Base-by-base conservation (phyloP, 495 filamentous ascomycete species). In the Aspergillus cavernicola region DNA sequence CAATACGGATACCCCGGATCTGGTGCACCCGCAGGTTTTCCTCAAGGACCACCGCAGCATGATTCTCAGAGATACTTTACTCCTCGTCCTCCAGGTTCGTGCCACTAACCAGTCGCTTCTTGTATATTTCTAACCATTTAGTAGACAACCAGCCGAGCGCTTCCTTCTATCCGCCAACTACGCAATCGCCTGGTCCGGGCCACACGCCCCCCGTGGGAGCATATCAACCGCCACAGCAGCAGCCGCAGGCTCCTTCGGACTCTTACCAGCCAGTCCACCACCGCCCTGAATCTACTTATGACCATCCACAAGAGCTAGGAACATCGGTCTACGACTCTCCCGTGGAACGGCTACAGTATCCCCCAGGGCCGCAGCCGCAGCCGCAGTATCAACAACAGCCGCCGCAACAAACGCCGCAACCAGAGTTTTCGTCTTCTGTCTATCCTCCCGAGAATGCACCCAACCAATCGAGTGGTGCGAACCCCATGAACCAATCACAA, bases 241-340 rank as follows among this genome's bases (percentile, higher is more conserved):
- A 66, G 55, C 73, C 62, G 56, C 61, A 70, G 57, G 60, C 68
- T 6, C 60, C 67, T 6, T 41, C 73, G 19, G 76, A 76, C 16
- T 53, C 72, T 26, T 79, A 78, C 52, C 66, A 63, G 45, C 56
- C 70, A 20, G 56, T 67, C 20, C 67, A 79, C 33, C 77, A 79
- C 50, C 77, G 80, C 23, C 87, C 85, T 4, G 84, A 86, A 61
- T 90, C 85, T 55, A 88, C 83, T 40, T 88, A 88, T 59, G 83
- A 84, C 9, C 83, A 85, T 39, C 89, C 89, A 1, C 89, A 92
- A 66, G 89, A 95, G 74, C 74, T 95, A 35, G 86, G 87, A 28
- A 90, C 89, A n/a, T 87, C 87, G 6, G 81, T 82, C 10, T 95
- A 93, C 57, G 87, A 92, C 62, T 89, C 87, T 6, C 89, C 89